Conservation (phyloP, 768 basidiomycete species). For the Tulasnella calospora region DNA sequence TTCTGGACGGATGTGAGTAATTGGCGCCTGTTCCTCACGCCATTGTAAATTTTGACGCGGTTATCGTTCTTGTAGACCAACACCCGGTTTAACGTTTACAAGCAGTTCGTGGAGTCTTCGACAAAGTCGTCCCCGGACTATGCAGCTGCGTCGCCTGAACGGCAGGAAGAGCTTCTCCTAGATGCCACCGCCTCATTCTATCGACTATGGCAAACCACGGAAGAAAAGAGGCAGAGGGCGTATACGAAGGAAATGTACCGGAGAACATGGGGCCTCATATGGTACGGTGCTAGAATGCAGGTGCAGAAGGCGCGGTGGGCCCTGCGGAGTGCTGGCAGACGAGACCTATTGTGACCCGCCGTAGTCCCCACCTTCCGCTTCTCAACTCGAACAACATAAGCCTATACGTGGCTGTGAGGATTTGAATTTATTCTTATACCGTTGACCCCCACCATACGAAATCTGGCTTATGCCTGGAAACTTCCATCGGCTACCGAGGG, state of each 20-base stretch:
- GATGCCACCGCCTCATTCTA: constrained; percentile 60
- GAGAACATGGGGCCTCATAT: constrained; percentile 54
- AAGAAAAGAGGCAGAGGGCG: constrained; percentile 50
- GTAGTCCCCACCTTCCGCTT: background rate
- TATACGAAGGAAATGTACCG: constrained; percentile 67
- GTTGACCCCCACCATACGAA: too few relatives aligned
- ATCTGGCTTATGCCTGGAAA: too few relatives aligned
- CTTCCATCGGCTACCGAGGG: too few relatives aligned
- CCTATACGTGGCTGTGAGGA: background rate
- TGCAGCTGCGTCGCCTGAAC: constrained; percentile 42
- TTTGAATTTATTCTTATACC: background rate
- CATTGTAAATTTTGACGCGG: constrained; percentile 4
- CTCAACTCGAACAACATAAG: background rate
- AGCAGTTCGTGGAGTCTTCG: constrained; percentile 51
- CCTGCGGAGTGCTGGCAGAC: background rate
- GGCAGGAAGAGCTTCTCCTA: constrained; percentile 54
- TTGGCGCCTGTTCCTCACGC: background rate
- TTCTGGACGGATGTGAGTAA: constrained; percentile 78
- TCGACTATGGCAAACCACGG: constrained; percentile 67
- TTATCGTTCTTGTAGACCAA: constrained; percentile 53
- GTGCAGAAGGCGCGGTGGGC: constrained; percentile 40
- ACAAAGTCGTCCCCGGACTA: constrained; percentile 43
- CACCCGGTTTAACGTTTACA: constrained; percentile 69
- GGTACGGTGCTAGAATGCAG: constrained; percentile 54
- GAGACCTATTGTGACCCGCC: background rate